Base-by-base conservation (phyloP, 495 filamentous ascomycete genomes). In the Penicillium coffeae region DNA sequence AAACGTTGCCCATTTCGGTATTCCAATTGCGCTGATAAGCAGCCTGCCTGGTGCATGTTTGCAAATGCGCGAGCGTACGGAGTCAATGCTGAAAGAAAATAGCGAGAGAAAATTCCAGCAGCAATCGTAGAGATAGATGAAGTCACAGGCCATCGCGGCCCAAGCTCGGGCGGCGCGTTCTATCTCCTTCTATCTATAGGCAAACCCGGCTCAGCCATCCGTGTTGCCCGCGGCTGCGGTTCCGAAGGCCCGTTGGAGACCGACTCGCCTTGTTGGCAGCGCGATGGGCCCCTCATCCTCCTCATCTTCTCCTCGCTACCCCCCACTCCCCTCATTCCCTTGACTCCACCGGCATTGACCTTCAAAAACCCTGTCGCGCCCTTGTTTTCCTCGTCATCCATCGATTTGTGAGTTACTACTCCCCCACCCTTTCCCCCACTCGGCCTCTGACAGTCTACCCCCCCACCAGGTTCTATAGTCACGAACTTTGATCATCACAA, bases 281-380 rank as follows among this genome's bases (percentile, higher is more conserved):
- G n/a, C n/a, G n/a, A n/a, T n/a, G n/a, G n/a, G n/a, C 57, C 54
- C 57, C 60, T 63, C 57, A 55, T 45, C 51, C 42, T 49, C 50
- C 39, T 56, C 53, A 51, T 60, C 52, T 27, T 47, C 46, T 52
- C 37, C 25, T 48, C 35, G 9, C 13, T 34, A 7, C 38, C 45
- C 51, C 53, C 56, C 56, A 56, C 53, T 51, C 62, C 56, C 60
- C 60, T 55, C 55, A 56, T 42, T 22, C 27, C 41, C n/a, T 15
- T 35, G 49, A 40, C 43, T 56, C 56, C 59, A 54, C 58, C 49
- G 27, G n/a, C 49, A 47, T 46, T 52, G 50, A 45, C 47, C 50
- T 42, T 54, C 59, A 56, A 60, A 58, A 56, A 33, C 52, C 52
- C 43, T 10, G 32, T n/a, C 16, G 15, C 27, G 25, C 44, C 44